Conservation (phyloP, 2,329 filamentous ascomycete genomes). For the Didymosphaeria variabile region DNA sequence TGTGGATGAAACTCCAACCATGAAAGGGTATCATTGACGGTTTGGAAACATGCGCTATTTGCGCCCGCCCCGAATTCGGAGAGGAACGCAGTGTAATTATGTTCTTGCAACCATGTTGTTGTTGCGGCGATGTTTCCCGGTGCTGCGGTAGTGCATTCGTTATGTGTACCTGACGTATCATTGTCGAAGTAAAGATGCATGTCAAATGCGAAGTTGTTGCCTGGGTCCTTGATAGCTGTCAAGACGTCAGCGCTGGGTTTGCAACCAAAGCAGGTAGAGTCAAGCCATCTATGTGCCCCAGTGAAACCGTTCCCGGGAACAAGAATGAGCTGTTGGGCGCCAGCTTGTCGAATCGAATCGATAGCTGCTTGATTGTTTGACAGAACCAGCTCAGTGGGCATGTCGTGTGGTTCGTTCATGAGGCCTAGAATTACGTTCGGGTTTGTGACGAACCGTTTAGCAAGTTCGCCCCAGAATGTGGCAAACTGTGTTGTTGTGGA, state of each 20-base stretch:
- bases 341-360: slow-evolving; percentile 54
- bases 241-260: slow-evolving; percentile 50
- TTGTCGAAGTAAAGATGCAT: slow-evolving; percentile 63
- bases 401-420: slow-evolving; percentile 63
- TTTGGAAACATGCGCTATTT: slow-evolving; percentile 52
- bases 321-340: slow-evolving; percentile 59
- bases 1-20: slow-evolving; percentile 53
- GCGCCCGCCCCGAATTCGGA: slow-evolving; percentile 61
- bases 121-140: slow-evolving; percentile 53
- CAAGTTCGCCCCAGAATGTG: slow-evolving; percentile 61
- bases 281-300: slow-evolving; percentile 59
- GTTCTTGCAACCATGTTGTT: slow-evolving; percentile 57
- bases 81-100: slow-evolving; percentile 60
- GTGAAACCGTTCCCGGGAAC: slow-evolving; percentile 61
- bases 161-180: slow-evolving; percentile 59
- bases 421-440: slow-evolving; percentile 61
- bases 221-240: slow-evolving; percentile 56
- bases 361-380: slow-evolving; percentile 60
- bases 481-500: slow-evolving; percentile 60
- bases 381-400: slow-evolving; percentile 57
- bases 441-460: slow-evolving; percentile 52
- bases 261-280: slow-evolving; percentile 43
- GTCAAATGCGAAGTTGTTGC: slow-evolving; percentile 60
- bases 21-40: slow-evolving; percentile 53
- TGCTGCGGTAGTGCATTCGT: slow-evolving; percentile 55